Evolutionary conservation across 768 basidiomycete genomes (phyloP).

Genomic region (Pleurotus eryngii): DNA sequence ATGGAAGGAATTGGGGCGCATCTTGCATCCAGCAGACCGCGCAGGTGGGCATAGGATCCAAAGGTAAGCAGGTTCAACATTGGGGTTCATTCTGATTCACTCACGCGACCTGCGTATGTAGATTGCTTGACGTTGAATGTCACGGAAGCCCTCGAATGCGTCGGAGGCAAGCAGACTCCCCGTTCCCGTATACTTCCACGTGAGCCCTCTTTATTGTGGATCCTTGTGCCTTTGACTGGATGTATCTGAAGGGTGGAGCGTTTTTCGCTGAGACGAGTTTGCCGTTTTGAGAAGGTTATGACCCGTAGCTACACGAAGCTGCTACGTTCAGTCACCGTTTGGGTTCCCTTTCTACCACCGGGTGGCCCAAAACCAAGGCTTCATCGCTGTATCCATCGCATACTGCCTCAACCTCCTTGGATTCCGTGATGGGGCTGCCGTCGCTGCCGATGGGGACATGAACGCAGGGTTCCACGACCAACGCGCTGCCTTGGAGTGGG

Average conservation of each 20-base stretch:
- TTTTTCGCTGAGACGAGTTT: constrained; percentile 32
- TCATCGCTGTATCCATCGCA: constrained; percentile 31
- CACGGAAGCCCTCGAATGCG: constrained; percentile 39
- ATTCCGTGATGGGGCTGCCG: constrained; percentile 26
- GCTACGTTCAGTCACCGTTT: constrained; percentile 31
- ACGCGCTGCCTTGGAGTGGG: constrained; percentile 36
- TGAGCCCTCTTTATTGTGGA: constrained; percentile 13
- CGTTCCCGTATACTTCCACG: constrained; percentile 41
- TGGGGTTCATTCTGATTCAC: background rate
- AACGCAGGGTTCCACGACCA: constrained; percentile 43
- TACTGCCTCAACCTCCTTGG: constrained; percentile 28
- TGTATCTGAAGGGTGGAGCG: constrained; percentile 34
- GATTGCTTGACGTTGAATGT: constrained; percentile 41
- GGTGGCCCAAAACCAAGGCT: constrained; percentile 36
- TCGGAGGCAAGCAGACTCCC: constrained; percentile 31
- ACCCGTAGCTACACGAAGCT: no score
- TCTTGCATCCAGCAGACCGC: constrained; percentile 46
- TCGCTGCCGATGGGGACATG: constrained; percentile 32
- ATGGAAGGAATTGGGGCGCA: constrained; percentile 42
- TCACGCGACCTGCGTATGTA: constrained; percentile 9
- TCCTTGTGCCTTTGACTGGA: background rate
- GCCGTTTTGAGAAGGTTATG: no score
- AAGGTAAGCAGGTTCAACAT: background rate
- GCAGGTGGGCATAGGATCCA: constrained; percentile 22
- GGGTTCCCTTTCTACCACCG: constrained; percentile 47